Base-by-base conservation (phyloP, 345 rosid species). In the Bruguiera sexangula region DNA sequence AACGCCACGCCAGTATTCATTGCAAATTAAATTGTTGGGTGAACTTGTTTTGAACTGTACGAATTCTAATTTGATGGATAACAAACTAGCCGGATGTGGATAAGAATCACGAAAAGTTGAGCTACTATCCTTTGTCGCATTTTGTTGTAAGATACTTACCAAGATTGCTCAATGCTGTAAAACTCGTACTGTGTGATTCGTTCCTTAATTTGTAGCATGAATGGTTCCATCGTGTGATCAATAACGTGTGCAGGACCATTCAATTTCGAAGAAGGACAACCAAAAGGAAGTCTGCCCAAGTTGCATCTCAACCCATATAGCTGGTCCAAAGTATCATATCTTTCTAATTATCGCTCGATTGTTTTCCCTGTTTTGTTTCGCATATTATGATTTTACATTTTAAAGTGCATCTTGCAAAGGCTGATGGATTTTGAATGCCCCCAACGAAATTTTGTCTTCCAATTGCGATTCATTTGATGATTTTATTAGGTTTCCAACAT, bases 271-370 rank as follows among this genome's bases (percentile, higher is more conserved):
- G 71, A 63, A 18, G 85, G 80, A 53, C 43, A 54, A 27, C 36
- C 56, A 32, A 69, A 76, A 21, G 82, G 70, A 51, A 62, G 70
- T 34, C 43, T 68, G 27, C 88, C 88, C 21, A 75, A 54, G 32
- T 75, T 87, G 77, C 82, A 79, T 53, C 78, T 81, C 62, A 87
- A 84, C 74, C 85, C 82, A 30, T 79, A 76, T 43, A 81, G 84
- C 69, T 81, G 85, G 88, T 83, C 86, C 34, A 85, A 83, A 84
- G 91, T 78, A 18, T 13, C 50, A 3, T 1, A 3, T 43, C 50
- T 43, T 27, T 26, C 46, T 39, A 39, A 10, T 22, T 1, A 2
- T 55, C 27, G 10, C 30, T 55, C 1, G 15, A 22, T 55, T 13
- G 20, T 9, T n/a, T 55, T 55, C 27, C 59, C 2, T 0, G 29